Base-by-base conservation (phyloP, 2,329 filamentous ascomycete species). In the Aspergillus pseudoviridinutans region DNA sequence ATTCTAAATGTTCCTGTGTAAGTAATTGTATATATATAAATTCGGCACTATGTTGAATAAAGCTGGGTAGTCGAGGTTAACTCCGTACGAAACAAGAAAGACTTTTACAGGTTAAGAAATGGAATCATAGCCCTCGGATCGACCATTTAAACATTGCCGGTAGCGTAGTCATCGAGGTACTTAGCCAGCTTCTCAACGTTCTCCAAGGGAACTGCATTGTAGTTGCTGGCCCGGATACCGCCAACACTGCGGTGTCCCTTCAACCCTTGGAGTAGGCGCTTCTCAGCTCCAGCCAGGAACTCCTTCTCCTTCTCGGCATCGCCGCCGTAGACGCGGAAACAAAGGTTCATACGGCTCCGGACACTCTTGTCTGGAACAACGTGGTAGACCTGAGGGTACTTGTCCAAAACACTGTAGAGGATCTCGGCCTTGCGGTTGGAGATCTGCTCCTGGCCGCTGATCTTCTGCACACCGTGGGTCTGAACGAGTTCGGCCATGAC, bases 261-360 rank as follows among this genome's bases (percentile, higher is more conserved):
- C 47, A 97, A 79, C 0, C 92, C 93, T 27, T 87, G 85, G 25
- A 97, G 78, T 0, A 89, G 86, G 54, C 79, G 80, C 59, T 84
- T 83, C 58, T 88, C 84, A 1, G 87, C 88, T 50, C 89, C 85
- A 59, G 87, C 83, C 49, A 97, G 74, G 77, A 97, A 97, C 0
- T 81, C 81, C 75, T 91, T 90, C 74, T 97, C 92, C 24, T 87
- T 82, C 12, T 83, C 86, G 53, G 87, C 85, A 58, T 86, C 78
- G 46, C 87, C 84, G 49, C 81, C 83, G 50, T 79, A 73, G 20
- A 96, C 82, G 17, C 92, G 81, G 82, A 97, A 97, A 81, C 92
- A 97, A 58, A 97, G 90, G 76, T 97, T 97, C 89, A 97, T 96
- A 55, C 91, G 82, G 66, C 90, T 96, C 56, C 92, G 88, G 3